Conservation (phyloP, 768 basidiomycete species). For the Dentipellis sp. region DNA sequence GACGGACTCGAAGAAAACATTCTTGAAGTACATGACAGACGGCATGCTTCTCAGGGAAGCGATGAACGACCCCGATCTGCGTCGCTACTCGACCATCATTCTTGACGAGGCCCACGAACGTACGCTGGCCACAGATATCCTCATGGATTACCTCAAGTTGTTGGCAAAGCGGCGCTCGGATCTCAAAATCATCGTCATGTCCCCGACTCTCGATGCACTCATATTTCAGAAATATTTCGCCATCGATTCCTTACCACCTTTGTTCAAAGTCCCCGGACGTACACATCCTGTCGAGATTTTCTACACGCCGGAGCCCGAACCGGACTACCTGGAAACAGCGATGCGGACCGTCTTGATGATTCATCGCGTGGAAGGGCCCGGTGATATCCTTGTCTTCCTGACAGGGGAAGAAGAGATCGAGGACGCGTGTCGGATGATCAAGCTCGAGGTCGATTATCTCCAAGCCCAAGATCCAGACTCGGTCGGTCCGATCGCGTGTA, state of each 20-base stretch:
- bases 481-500: constrained; percentile 81
- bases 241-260: constrained; percentile 43
- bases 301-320: constrained; percentile 87
- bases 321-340: constrained; percentile 95
- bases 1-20: constrained; percentile 83
- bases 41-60: constrained; percentile 98
- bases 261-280: constrained; percentile 87
- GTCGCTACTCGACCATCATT: constrained; percentile 94
- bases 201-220: constrained; percentile 90
- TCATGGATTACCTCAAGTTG: constrained; percentile 91
- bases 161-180: constrained; percentile 75
- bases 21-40: constrained; percentile 99
- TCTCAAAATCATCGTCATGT: constrained; percentile 98
- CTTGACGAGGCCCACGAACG: constrained; percentile 99
- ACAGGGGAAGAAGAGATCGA: constrained; percentile 99
- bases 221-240: constrained; percentile 97
- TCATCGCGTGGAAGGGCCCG: constrained; percentile 88
- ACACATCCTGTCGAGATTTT: constrained; percentile 96
- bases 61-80: constrained; percentile 91
- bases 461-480: constrained; percentile 56
- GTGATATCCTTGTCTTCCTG: constrained; percentile 89
- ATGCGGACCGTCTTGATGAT: constrained; percentile 97
- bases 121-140: constrained; percentile 93
- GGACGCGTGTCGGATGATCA: constrained; percentile 90
- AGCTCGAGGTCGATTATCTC: constrained; percentile 81